Base-by-base conservation (phyloP, 371 early-diverging fungal genomes). In the Mortierella sp. region DNA sequence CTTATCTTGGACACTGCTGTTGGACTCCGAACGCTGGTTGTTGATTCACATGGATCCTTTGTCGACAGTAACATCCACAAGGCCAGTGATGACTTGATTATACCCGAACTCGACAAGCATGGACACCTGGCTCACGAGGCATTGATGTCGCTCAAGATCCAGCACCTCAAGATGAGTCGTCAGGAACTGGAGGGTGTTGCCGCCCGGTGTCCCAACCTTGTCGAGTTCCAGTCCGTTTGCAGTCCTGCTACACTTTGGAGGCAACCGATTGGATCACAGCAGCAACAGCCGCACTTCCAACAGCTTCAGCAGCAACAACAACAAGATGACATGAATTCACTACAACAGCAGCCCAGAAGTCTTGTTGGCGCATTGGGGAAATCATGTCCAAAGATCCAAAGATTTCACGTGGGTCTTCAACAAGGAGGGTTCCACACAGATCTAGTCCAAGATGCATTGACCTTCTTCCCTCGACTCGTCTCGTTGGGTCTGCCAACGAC, bases 361-460 rank as follows among this genome's bases (percentile, higher is more conserved):
- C 71, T 84, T 26, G 77, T 79, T 24, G 50, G 72, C 13, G 31
- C 76, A 14, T 44, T 85, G n/a, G 76, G 82, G 14, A 26, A 52
- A 3, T 44, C 68, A 0, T 85, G 85, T 31, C 82, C 85, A 8
- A 58, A 34, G 11, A 55, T 85, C 3, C 24, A 71, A 38, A 70
- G 70, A 34, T 74, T 85, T 31, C 81, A 77, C 45, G 58, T 85
- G 21, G 85, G 85, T n/a, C 52, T 76, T 11, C 85, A 85, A 14
- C 85, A 81, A 26, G 85, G 85, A 24, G 85, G 85, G 10, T 77
- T 85, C n/a, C 79, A 75, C n/a, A 38, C 77, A 24, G 77, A 85
- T 24, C 79, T 77, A 6, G 80, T 86, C 28, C 70, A 55, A 4
- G 86, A 86, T 73, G 50, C 79, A 0, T 6, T 82, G 55, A 74